Conservation (phyloP, 148 eudicot species). For the Vaccinium darrowii region DNA sequence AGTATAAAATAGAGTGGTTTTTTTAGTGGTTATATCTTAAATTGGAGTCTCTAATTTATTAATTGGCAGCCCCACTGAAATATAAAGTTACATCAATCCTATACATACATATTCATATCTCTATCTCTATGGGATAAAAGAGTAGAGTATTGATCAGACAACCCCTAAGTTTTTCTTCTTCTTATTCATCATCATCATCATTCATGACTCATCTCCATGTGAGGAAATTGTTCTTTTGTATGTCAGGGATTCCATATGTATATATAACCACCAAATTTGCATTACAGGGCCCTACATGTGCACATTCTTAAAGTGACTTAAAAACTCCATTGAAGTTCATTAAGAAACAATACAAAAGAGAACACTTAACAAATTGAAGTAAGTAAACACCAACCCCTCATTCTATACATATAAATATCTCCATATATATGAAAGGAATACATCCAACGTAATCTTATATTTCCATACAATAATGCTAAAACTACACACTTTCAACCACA, state of each 20-base stretch:
- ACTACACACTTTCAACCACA: no score
- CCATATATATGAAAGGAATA: not conserved
- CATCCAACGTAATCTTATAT: not conserved
- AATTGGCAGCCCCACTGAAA: not conserved
- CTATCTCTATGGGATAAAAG: not conserved
- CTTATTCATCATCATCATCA: not conserved
- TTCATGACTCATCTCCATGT: constrained; percentile 17
- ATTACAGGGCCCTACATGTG: not conserved
- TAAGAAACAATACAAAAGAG: not conserved
- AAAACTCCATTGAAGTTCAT: not conserved
- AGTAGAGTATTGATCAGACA: not conserved
- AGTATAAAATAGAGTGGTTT: not conserved
- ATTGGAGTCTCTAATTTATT: not conserved
- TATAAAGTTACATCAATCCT: constrained; percentile 9
- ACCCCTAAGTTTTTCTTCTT: not conserved
- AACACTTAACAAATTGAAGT: not conserved
- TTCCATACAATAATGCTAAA: no score
- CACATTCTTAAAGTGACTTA: not conserved
- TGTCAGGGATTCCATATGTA: not conserved
- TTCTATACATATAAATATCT: not conserved
- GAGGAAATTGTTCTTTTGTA: constrained; percentile 7
- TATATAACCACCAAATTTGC: not conserved
- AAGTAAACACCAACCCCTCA: not conserved
- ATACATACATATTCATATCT: not conserved
- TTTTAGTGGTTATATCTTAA: not conserved